Percentiles rank a stretch among this genome's conserved stretches.
These are phyloP conservation scores for Kodamaea neixiangensis DNA, from an alignment of 805 yeast species.

Conservation along the genomic window DNA sequence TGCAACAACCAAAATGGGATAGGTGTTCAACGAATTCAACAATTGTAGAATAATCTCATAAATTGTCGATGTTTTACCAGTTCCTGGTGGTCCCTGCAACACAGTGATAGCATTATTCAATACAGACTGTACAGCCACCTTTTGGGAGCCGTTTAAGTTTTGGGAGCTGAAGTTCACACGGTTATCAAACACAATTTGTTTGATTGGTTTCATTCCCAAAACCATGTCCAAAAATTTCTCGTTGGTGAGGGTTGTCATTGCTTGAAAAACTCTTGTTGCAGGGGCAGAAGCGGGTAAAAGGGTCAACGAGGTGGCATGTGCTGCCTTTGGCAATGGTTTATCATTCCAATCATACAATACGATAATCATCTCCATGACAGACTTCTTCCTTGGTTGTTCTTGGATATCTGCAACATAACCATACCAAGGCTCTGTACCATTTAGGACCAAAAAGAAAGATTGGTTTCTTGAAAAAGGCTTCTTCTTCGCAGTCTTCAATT, in stretches of 20 bases:
- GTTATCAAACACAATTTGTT: conserved; percentile 59
- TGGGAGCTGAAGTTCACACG: conserved; percentile 49
- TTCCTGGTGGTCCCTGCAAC: conserved; percentile 46
- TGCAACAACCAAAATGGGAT: conserved; percentile 71
- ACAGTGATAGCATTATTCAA: conserved; percentile 51
- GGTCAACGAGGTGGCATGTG: conserved; percentile 36
- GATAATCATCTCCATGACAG: conserved; percentile 44
- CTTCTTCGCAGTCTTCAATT: conserved; percentile 52
- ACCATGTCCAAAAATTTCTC: conserved; percentile 53
- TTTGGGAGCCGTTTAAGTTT: conserved; percentile 60
- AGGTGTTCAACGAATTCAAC: conserved; percentile 53
- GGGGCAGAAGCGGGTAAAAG: conserved; percentile 66
- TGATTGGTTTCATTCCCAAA: conserved; percentile 55
- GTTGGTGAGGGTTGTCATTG: conserved; percentile 62
- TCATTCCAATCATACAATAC: conserved; percentile 62
- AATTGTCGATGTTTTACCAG: conserved; percentile 47
- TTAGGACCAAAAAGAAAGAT: conserved; percentile 55
- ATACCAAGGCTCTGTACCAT: conserved; percentile 58
- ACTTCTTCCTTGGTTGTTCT: conserved; percentile 10
- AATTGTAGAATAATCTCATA: conserved; percentile 52
- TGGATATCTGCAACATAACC: conserved; percentile 48
- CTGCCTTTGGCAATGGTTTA: conserved; percentile 47
- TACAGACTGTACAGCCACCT: conserved; percentile 55
- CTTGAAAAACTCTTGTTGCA: conserved; percentile 60
- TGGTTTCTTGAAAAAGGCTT: conserved; percentile 62